Percentiles rank a stretch among this genome's conserved stretches.
Evolutionary conservation across 208 protist genomes (phyloP).

Genomic region (Acanthamoeba divionensis): DNA sequence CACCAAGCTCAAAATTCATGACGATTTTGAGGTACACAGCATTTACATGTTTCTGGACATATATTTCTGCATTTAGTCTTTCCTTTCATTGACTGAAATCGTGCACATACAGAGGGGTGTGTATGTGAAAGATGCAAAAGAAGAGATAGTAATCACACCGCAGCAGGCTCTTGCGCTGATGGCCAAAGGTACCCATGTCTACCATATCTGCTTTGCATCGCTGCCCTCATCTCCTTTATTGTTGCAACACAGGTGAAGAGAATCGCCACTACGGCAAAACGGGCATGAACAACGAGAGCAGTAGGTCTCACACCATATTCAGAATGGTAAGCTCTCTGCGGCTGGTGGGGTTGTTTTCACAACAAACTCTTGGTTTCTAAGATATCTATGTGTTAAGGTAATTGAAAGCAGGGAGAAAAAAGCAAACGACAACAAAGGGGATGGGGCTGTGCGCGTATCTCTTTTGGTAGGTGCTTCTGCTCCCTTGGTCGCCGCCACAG

Average conservation of each 20-base stretch:
- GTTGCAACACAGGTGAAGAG: not conserved
- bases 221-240: not conserved
- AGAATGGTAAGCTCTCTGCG: conserved; percentile 77
- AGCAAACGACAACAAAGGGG: not conserved
- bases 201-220: not conserved
- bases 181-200: not conserved
- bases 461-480: not conserved
- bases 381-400: not conserved
- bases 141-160: conserved; percentile 59
- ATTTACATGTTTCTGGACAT: not conserved
- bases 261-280: conserved; percentile 82
- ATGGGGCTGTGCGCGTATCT: conserved; percentile 53
- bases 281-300: conserved; percentile 93
- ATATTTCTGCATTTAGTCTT: not conserved
- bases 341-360: not conserved
- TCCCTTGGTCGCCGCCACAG: not conserved
- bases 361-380: too few species aligned
- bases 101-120: conserved; percentile 22
- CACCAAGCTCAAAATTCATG: conserved; percentile 71
- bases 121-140: conserved; percentile 61
- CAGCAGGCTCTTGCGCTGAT: conserved; percentile 61
- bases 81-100: not conserved
- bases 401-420: conserved; percentile 29
- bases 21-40: conserved; percentile 62
- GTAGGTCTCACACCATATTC: conserved; percentile 95